These are phyloP conservation scores for Kwoniella sp. DNA, from an alignment of 768 basidiomycete species.

Conservation along the genomic window DNA sequence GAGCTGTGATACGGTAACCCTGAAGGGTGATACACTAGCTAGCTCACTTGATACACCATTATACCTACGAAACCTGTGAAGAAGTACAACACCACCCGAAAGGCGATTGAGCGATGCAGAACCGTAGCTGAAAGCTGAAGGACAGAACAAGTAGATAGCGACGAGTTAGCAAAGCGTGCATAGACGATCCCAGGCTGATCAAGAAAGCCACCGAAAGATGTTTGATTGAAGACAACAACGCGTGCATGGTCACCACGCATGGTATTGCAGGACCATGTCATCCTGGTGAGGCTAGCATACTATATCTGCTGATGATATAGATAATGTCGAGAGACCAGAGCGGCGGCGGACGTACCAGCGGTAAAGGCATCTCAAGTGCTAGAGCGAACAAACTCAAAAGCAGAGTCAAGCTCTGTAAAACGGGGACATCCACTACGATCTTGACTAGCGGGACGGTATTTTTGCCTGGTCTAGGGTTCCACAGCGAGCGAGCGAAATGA, in stretches of 20 bases:
- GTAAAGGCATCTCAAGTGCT: constrained; percentile 72
- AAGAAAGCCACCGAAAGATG: no score
- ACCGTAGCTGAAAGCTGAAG: constrained; percentile 56
- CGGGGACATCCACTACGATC: constrained; percentile 74
- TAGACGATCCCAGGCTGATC: no score
- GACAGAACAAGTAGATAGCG: constrained; percentile 24
- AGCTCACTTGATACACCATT: constrained; percentile 73
- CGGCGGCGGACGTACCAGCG: constrained; percentile 50
- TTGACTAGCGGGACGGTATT: constrained; percentile 67
- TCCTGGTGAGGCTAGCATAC: no score
- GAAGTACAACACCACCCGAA: constrained; percentile 67
- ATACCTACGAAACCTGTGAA: constrained; percentile 67
- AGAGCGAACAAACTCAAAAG: constrained; percentile 65
- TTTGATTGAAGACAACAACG: no score
- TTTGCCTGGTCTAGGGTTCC: constrained; percentile 63
- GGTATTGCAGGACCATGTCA: no score
- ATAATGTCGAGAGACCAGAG: no score
- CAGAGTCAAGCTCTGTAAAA: constrained; percentile 73
- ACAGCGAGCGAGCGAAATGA: neutral
- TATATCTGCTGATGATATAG: no score
- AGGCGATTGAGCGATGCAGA: constrained; percentile 68
- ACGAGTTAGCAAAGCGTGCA: no score
- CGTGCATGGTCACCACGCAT: no score
- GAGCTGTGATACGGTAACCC: neutral
- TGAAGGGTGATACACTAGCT: constrained; percentile 24